Conservation (phyloP, 768 basidiomycete genomes). For the Suillus alpinus region DNA sequence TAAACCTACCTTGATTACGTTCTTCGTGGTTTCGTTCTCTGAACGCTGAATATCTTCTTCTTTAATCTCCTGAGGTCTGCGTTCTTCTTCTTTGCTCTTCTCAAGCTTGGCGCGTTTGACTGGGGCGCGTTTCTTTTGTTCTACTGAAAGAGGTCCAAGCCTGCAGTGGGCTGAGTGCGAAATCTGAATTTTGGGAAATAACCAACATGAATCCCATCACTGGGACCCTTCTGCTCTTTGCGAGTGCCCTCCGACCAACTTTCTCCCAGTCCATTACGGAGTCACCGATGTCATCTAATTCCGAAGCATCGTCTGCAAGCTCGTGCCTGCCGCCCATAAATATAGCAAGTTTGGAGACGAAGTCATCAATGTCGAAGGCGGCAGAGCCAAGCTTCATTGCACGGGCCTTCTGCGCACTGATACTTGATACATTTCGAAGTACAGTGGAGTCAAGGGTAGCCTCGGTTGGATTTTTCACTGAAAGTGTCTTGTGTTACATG, state of each 20-base stretch:
- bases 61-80: constrained; percentile 74
- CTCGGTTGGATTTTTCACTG: constrained; percentile 81
- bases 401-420: constrained; percentile 85
- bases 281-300: constrained; percentile 52
- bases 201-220: constrained; percentile 87
- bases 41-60: constrained; percentile 82
- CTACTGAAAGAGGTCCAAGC: constrained; percentile 87
- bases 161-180: constrained; percentile 40
- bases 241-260: constrained; percentile 81
- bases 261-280: constrained; percentile 74
- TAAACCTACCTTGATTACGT: constrained; percentile 64
- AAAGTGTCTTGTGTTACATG: constrained; percentile 1
- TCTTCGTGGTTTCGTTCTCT: constrained; percentile 87
- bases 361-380: constrained; percentile 91
- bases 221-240: constrained; percentile 75
- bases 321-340: constrained; percentile 72
- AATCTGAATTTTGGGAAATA: not conserved
- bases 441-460: constrained; percentile 88
- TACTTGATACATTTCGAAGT: constrained; percentile 71
- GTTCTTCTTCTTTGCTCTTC: constrained; percentile 65
- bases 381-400: constrained; percentile 85
- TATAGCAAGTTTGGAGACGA: constrained; percentile 67
- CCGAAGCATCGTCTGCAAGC: constrained; percentile 42
- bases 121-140: constrained; percentile 72
- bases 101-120: constrained; percentile 66